Conservation (phyloP, 2,329 filamentous ascomycete genomes). For the Aspergillus sp. region DNA sequence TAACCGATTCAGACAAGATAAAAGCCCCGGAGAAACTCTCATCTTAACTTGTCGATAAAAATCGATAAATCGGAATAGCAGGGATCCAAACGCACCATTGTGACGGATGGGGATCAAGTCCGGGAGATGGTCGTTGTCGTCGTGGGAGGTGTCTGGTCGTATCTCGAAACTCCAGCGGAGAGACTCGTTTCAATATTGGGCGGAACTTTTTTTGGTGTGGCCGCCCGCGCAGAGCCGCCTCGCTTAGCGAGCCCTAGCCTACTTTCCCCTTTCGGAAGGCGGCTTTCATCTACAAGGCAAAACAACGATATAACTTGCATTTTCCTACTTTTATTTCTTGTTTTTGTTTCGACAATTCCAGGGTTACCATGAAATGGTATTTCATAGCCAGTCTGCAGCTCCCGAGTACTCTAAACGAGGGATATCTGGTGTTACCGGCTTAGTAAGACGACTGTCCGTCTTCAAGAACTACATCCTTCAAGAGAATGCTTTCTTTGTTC, state of each 20-base stretch:
- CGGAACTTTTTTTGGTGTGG: conserved; percentile 40
- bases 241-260: conserved; percentile 41
- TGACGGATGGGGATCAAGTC: conserved; percentile 50
- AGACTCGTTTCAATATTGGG: conserved; percentile 28
- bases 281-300: background rate
- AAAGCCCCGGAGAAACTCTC: background rate
- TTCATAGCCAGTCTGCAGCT: too few relatives aligned
- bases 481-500: background rate
- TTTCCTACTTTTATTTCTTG: too few relatives aligned
- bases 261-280: conserved; percentile 20
- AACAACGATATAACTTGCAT: too few relatives aligned
- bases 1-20: background rate
- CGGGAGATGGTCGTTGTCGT: conserved; percentile 37
- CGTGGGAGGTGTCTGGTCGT: conserved; percentile 41
- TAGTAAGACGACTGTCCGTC: background rate
- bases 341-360: too few relatives aligned
- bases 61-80: conserved; percentile 4
- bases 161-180: conserved; percentile 34
- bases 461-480: background rate
- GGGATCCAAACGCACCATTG: conserved; percentile 38
- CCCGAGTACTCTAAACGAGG: too few relatives aligned
- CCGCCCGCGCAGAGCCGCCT: conserved; percentile 30
- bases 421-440: background rate
- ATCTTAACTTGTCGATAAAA: conserved; percentile 5
- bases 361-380: too few relatives aligned